Base-by-base conservation (phyloP, 257 asterid species). In the Vinca minor region DNA sequence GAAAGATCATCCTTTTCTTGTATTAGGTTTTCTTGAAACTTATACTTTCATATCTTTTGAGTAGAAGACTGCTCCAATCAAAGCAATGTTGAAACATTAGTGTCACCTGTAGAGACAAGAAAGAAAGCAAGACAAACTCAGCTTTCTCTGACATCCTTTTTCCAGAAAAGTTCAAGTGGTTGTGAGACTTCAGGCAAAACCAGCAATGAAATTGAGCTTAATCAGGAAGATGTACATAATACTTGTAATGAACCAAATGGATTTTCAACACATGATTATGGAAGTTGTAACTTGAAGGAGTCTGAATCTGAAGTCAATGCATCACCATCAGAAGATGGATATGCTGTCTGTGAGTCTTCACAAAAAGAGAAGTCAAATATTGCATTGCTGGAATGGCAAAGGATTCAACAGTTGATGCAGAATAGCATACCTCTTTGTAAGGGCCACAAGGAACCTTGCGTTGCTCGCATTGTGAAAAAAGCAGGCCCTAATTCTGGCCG, bases 371-470 rank as follows among this genome's bases (percentile, higher is more conserved):
- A 78, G 69, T 73, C 71, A 17, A 75, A 67, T 64, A 67, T 36
- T 61, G 96, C 98, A 35, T 67, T 78, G 56, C 67, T 71, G 67
- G 96, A 92, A 84, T 92, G 98, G 98, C 95, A 89, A 75, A 87
- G 98, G 82, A 92, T 92, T 81, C 98, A 81, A 65, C 91, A 82
- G 65, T 71, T 82, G 59, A 92, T 92, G 98, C 91, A 85, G 78
- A 85, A 77, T 58, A 92, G 96, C 72, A 81, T 89, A 63, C 97
- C 96, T 47, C 80, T 85, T 70, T 92, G 98, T 83, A 87, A 85
- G 83, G 98, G 98, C 67, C 98, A 92, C 77, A 78, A 81, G 66
- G 96, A 92, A 74, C 91, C 95, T 60, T 92, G 95, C 44, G 95
- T 92, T 74, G 71, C 93, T 70, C 91, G 98, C 55, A 74, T 87